Evolutionary conservation across 352 stramenopile species (phyloP).

Genomic region (Phytophthora ohioensis): DNA sequence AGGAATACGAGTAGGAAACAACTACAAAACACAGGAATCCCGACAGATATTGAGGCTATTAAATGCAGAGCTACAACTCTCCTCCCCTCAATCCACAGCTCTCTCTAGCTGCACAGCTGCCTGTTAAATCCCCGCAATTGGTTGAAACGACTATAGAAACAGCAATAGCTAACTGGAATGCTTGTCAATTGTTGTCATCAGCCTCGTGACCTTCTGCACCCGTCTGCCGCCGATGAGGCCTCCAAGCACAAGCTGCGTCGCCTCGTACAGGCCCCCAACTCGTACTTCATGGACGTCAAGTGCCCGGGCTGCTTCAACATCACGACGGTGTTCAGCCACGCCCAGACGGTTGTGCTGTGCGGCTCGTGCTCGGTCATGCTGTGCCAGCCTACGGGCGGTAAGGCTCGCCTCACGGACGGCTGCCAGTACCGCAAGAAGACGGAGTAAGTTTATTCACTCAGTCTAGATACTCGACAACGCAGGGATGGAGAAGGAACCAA

Average conservation of each 20-base stretch:
- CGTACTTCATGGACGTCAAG: slow-evolving; percentile 99
- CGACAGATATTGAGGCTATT: not conserved
- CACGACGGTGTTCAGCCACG: slow-evolving; percentile 99
- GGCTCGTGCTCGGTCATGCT: slow-evolving; percentile 98
- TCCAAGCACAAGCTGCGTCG: slow-evolving; percentile 99
- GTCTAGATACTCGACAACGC: slow-evolving; percentile 45
- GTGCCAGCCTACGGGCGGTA: slow-evolving; percentile 98
- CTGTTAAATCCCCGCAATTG: not conserved
- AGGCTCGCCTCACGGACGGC: slow-evolving; percentile 98
- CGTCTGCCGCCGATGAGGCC: slow-evolving; percentile 94
- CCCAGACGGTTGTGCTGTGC: slow-evolving; percentile 98
- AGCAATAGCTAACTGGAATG: slow-evolving; percentile 23
- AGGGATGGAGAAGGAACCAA: slow-evolving; percentile 39
- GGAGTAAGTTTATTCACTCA: slow-evolving; percentile 90
- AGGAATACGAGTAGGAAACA: slow-evolving; percentile 3
- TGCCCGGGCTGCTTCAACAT: slow-evolving; percentile 99
- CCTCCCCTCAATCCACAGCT: not conserved
- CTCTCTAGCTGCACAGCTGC: slow-evolving; percentile 8
- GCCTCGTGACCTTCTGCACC: slow-evolving; percentile 97
- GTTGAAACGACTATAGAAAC: not conserved
- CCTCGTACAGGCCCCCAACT: slow-evolving; percentile 99
- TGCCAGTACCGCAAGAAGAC: slow-evolving; percentile 99
- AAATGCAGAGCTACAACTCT: not conserved
- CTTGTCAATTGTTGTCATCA: slow-evolving; percentile 29
- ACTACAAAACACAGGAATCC: too few relatives aligned